Percentiles rank a stretch among this genome's conserved stretches.
phyloP scores from a whole-genome alignment of 1,284 basidiomycete genomes.

The Austroboletus novae-zelandiae region DNA sequence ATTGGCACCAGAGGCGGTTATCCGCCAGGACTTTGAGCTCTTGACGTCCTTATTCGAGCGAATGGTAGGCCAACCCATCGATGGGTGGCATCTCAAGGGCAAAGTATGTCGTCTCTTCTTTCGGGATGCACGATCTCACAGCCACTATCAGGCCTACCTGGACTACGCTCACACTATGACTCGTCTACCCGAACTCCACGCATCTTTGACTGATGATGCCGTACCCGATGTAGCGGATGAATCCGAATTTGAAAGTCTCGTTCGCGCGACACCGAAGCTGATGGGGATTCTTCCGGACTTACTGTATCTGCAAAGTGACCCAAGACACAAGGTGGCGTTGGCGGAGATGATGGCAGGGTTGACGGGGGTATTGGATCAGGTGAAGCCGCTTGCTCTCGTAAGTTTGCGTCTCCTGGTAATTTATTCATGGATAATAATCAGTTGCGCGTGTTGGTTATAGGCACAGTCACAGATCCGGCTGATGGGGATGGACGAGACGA shows the following conservation, averaged over 20 bases:
- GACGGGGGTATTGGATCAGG: conserved; percentile 56
- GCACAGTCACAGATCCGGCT: conserved; percentile 43
- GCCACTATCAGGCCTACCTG: conserved; percentile 52
- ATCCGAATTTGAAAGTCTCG: conserved; percentile 59
- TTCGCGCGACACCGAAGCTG: conserved; percentile 61
- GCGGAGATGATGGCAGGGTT: conserved; percentile 71
- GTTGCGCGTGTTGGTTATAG: conserved; percentile 24
- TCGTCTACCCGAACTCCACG: conserved; percentile 56
- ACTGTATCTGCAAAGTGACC: conserved; percentile 52
- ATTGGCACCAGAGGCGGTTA: conserved; percentile 88
- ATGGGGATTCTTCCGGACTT: conserved; percentile 73
- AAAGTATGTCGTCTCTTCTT: conserved; percentile 51
- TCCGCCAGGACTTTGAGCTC: conserved; percentile 75
- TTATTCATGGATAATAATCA: background rate
- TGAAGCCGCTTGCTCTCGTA: conserved; percentile 61
- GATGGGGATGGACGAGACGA: conserved; percentile 45
- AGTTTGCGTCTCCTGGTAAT: conserved; percentile 24
- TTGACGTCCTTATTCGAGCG: conserved; percentile 73
- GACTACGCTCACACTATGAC: conserved; percentile 69
- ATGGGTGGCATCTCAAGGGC: conserved; percentile 77
- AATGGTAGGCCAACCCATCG: conserved; percentile 63
- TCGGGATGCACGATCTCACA: conserved; percentile 4
- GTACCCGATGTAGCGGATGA: conserved; percentile 46
- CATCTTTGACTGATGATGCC: conserved; percentile 41
- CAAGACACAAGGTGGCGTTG: conserved; percentile 39